These are phyloP conservation scores for Phytopythium litorale DNA, from an alignment of 352 stramenopile genomes.

Conservation along the genomic window DNA sequence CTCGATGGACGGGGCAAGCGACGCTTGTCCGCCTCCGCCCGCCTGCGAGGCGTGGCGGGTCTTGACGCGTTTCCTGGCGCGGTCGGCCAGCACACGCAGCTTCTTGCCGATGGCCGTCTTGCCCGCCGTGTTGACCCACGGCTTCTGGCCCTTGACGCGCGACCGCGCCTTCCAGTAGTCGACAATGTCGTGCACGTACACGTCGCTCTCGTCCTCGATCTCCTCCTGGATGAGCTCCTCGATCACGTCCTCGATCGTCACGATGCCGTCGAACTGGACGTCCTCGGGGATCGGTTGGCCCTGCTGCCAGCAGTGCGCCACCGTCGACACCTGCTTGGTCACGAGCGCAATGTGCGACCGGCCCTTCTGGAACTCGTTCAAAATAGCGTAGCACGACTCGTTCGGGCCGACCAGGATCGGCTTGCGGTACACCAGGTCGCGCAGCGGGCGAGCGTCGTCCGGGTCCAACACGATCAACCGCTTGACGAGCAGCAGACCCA, in stretches of 20 bases:
- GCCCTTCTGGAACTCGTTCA: slow-evolving; percentile 92
- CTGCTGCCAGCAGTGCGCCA: slow-evolving; percentile 56
- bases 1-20: slow-evolving; percentile 22
- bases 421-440: slow-evolving; percentile 61
- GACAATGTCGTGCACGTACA: slow-evolving; percentile 64
- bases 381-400: slow-evolving; percentile 82
- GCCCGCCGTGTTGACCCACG: slow-evolving; percentile 23
- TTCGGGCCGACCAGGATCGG: slow-evolving; percentile 80
- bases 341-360: slow-evolving; percentile 83
- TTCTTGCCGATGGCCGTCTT: slow-evolving; percentile 38
- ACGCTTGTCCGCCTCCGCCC: neutral
- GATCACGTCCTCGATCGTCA: slow-evolving; percentile 93
- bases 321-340: slow-evolving; percentile 40
- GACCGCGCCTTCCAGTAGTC: slow-evolving; percentile 48
- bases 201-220: slow-evolving; percentile 90
- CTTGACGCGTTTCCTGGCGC: slow-evolving; percentile 31
- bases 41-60: slow-evolving; percentile 25
- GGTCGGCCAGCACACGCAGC: slow-evolving; percentile 33
- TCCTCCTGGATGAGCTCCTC: slow-evolving; percentile 90
- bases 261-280: slow-evolving; percentile 82
- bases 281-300: slow-evolving; percentile 32
- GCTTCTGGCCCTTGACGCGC: slow-evolving; percentile 14
- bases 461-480: slow-evolving; percentile 90
- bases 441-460: slow-evolving; percentile 58
- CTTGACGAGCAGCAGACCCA: slow-evolving; percentile 86